Conservation (phyloP, 2,329 filamentous ascomycete genomes). For the Fusarium chlamydosporum region DNA sequence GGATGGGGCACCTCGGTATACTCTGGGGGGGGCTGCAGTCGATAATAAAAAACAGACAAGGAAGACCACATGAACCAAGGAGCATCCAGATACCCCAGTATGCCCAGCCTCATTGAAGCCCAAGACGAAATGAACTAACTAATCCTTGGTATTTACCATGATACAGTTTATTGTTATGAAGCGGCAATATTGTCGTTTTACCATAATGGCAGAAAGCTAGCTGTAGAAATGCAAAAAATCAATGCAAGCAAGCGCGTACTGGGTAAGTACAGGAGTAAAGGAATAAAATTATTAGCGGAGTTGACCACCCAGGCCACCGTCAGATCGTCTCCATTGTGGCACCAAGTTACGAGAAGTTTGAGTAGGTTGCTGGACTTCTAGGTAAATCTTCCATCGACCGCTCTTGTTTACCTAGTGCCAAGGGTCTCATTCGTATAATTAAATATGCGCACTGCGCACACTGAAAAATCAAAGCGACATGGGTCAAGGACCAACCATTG, state of each 20-base stretch:
- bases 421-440: constrained; percentile 10
- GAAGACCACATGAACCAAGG: constrained; percentile 27
- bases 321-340: constrained; percentile 21
- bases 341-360: constrained; percentile 33
- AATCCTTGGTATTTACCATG: too few relatives aligned
- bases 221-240: constrained; percentile 1
- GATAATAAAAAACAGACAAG: constrained; percentile 27
- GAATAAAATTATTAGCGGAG: constrained; percentile 43
- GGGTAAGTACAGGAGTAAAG: constrained; percentile 11
- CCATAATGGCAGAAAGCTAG: neutral
- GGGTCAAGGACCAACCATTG: constrained; percentile 16
- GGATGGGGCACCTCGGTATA: constrained; percentile 31
- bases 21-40: constrained; percentile 12
- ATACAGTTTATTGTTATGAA: neutral
- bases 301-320: constrained; percentile 16
- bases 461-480: constrained; percentile 24
- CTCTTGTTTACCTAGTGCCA: constrained; percentile 23
- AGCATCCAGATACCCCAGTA: constrained; percentile 29
- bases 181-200: neutral
- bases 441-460: constrained; percentile 7
- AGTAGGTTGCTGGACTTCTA: constrained; percentile 2
- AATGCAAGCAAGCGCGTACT: neutral
- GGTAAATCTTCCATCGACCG: neutral
- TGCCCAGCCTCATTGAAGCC: constrained; percentile 34
- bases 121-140: constrained; percentile 8